Conservation (phyloP, 345 rosid species). For the Linum lewisii region DNA sequence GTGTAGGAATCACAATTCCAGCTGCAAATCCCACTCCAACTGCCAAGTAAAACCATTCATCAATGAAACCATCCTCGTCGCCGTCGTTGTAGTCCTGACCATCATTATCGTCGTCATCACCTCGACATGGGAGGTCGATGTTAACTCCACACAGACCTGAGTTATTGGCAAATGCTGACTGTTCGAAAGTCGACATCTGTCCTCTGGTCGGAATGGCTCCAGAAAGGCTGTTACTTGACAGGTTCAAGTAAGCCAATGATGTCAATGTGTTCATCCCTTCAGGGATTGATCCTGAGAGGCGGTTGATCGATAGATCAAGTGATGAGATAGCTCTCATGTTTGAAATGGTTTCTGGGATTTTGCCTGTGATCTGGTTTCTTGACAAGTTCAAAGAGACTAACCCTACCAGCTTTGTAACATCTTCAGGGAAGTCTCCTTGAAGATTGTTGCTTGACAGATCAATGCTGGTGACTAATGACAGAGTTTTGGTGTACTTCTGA, state of each 20-base stretch:
- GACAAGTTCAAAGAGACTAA: slow-evolving; percentile 33
- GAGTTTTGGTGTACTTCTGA: slow-evolving; percentile 30
- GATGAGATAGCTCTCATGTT: slow-evolving; percentile 27
- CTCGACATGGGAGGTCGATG: slow-evolving; percentile 17
- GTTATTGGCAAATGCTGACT: slow-evolving; percentile 31
- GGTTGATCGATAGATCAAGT: slow-evolving; percentile 42
- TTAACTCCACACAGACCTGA: slow-evolving; percentile 35
- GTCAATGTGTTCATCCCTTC: slow-evolving; percentile 26
- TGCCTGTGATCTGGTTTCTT: slow-evolving; percentile 22
- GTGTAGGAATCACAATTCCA: slow-evolving; percentile 23
- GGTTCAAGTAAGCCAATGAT: slow-evolving; percentile 28
- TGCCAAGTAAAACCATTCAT: slow-evolving; percentile 36
- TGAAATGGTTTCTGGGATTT: slow-evolving; percentile 28
- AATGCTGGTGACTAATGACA: slow-evolving; percentile 37
- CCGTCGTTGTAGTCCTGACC: slow-evolving; percentile 9
- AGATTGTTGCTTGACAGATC: slow-evolving; percentile 33
- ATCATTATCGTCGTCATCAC: slow-evolving; percentile 8
- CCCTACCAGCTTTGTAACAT: slow-evolving; percentile 26
- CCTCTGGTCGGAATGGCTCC: slow-evolving; percentile 29
- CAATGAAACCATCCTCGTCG: slow-evolving; percentile 15
- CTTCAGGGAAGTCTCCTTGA: slow-evolving; percentile 27
- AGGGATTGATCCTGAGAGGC: slow-evolving; percentile 34
- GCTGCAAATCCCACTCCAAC: slow-evolving; percentile 40
- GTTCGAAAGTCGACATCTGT: slow-evolving; percentile 26
- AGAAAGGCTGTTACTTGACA: slow-evolving; percentile 26